Conservation (phyloP, 305 asterid species). For the Solanum hybrid region DNA sequence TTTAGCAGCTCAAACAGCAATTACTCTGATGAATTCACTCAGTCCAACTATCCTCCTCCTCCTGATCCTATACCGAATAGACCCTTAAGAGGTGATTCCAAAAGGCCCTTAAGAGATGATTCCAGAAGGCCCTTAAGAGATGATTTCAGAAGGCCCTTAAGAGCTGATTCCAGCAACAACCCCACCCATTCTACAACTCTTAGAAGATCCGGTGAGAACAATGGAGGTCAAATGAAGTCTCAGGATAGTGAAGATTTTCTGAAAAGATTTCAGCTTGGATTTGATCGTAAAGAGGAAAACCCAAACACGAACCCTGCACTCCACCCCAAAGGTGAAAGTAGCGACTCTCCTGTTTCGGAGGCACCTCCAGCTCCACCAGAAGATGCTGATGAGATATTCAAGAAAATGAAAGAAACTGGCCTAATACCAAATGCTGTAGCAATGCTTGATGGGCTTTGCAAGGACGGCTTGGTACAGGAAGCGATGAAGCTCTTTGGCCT, state of each 20-base stretch:
- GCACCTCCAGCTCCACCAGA: conserved; percentile 35
- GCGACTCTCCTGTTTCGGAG: conserved; percentile 8
- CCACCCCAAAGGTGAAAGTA: conserved; percentile 7
- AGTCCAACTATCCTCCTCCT: conserved; percentile 20
- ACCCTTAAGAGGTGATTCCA: conserved; percentile 26
- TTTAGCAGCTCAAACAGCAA: background rate
- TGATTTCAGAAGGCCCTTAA: conserved; percentile 8
- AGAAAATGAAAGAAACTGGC: conserved; percentile 83
- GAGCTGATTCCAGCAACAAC: background rate
- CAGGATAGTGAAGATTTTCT: conserved; percentile 39
- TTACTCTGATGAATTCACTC: background rate
- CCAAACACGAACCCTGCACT: conserved; percentile 9
- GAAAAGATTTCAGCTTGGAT: conserved; percentile 64
- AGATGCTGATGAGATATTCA: conserved; percentile 78
- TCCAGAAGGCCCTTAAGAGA: conserved; percentile 28
- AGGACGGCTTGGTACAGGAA: conserved; percentile 80
- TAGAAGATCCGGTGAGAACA: conserved; percentile 14
- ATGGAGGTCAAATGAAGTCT: conserved; percentile 10
- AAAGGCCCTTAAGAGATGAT: background rate
- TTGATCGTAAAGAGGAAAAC: conserved; percentile 26
- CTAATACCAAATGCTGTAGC: conserved; percentile 88
- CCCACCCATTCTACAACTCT: conserved; percentile 9
- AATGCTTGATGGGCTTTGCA: conserved; percentile 87
- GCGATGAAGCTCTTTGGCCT: conserved; percentile 70
- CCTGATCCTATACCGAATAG: conserved; percentile 43